Percentiles rank a stretch among this genome's conserved stretches.
These are phyloP conservation scores for Beauveria scarabaeidicola DNA, from an alignment of 2,329 filamentous ascomycete genomes.

Conservation along the genomic window DNA sequence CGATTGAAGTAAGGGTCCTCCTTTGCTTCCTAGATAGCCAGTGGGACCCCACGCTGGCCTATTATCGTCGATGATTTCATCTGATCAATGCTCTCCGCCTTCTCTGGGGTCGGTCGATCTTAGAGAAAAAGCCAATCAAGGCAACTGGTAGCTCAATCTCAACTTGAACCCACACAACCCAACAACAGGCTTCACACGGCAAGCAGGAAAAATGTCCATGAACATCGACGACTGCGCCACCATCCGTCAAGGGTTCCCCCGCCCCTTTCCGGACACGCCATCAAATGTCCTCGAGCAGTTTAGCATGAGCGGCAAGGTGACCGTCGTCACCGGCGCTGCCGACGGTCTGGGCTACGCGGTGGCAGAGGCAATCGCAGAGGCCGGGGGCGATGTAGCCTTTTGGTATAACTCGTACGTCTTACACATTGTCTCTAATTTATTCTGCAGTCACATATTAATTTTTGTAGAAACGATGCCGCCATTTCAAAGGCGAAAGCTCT, in stretches of 20 bases:
- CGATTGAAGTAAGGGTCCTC: no score
- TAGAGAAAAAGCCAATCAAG: no score
- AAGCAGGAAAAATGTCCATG: slow-evolving; percentile 20
- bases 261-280: slow-evolving; percentile 27
- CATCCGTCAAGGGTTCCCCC: slow-evolving; percentile 18
- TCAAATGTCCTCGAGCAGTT: slow-evolving; percentile 37
- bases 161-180: no score
- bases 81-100: no score
- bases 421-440: no score
- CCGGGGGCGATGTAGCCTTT: slow-evolving; percentile 30
- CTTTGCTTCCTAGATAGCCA: no score
- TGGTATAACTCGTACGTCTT: slow-evolving; percentile 20
- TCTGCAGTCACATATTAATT: no score
- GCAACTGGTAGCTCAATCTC: no score
- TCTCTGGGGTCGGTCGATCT: no score
- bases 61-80: no score
- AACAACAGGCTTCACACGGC: no score
- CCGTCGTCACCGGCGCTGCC: slow-evolving; percentile 35
- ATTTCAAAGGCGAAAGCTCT: slow-evolving; percentile 24
- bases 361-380: slow-evolving; percentile 37
- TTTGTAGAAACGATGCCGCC: slow-evolving; percentile 25
- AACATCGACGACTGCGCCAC: slow-evolving; percentile 17
- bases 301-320: slow-evolving; percentile 31
- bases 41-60: no score
- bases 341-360: slow-evolving; percentile 38